phyloP scores from a whole-genome alignment of 371 early-diverging fungal genomes.

The Mortierella sp. region DNA sequence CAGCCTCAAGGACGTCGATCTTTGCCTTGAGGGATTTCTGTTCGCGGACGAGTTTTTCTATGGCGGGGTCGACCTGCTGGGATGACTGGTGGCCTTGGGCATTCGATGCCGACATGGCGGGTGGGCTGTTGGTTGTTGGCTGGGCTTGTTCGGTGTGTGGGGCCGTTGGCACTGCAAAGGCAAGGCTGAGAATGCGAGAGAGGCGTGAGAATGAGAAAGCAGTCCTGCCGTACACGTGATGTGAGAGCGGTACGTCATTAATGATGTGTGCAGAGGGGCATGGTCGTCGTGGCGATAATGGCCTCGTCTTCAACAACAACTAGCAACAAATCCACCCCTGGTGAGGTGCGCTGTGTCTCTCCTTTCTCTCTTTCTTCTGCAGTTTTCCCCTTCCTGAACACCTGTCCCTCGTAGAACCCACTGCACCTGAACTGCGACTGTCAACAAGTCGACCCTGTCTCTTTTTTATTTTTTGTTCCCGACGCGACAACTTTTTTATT shows the following conservation, averaged over 20 bases:
- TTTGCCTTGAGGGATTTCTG: constrained; percentile 82
- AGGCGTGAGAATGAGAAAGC: background rate
- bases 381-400: background rate
- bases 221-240: background rate
- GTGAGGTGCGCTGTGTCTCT: background rate
- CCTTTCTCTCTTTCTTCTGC: background rate
- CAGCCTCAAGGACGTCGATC: constrained; percentile 85
- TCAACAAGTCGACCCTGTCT: background rate
- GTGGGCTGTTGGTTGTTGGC: background rate
- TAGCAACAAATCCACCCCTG: background rate
- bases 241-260: constrained; percentile 8
- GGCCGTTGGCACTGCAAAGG: background rate
- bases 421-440: background rate
- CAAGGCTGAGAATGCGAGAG: background rate
- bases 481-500: background rate
- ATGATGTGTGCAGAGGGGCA: background rate
- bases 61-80: constrained; percentile 54
- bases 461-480: background rate
- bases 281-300: background rate
- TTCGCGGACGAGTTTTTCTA: constrained; percentile 79
- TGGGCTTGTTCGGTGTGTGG: background rate
- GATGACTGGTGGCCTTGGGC: constrained; percentile 46
- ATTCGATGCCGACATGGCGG: constrained; percentile 47
- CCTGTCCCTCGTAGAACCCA: background rate
- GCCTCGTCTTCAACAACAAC: background rate